Base-by-base conservation (phyloP, 441 rosid genomes). In the Hura crepitans region DNA sequence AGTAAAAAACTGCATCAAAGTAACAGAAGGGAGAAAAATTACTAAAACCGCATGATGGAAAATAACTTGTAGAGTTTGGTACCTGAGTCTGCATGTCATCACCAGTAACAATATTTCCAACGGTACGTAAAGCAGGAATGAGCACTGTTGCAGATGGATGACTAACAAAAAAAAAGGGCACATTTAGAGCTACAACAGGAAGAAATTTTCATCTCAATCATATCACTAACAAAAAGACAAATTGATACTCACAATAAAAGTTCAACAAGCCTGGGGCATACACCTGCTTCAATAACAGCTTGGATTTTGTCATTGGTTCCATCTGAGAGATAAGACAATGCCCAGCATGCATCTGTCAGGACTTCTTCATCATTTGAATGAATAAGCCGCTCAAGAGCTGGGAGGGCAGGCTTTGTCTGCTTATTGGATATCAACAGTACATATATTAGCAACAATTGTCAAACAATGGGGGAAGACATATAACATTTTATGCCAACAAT, bases 51-150 rank as follows among this genome's bases (percentile, higher is more conserved):
- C 6, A 53, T 61, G 28, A 42, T 6, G 22, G 13, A 23, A 9
- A 37, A 2, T 6, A 49, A 11, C 23, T 23, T 15, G 46, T 3
- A 28, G 17, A 5, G 15, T 10, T 46, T n/a, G 15, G 35, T 77
- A 73, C 80, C 93, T 91, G 94, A 49, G 96, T 89, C 73, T 91
- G 94, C 73, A 76, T 30, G 78, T 89, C 97, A 77, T 91, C 96
- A 46, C 97, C 92, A n/a, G 92, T 91, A 31, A 91, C 97, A 47
- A 91, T 87, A 76, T 91, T 87, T 54, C 96, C 93, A 69, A 89
- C 86, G 0, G 89, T 77, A 42, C 96, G 91, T 64, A 91, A 87
- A 33, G 97, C 92, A 65, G 97, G 96, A 75, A 88, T 86, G 46
- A 89, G 80, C 76, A 92, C 90, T 2, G 94, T 82, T 33, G 91